Percentiles rank a stretch among this genome's conserved stretches.
phyloP scores from a whole-genome alignment of 176 grass and related monocot genomes.

The Secale cereale region DNA sequence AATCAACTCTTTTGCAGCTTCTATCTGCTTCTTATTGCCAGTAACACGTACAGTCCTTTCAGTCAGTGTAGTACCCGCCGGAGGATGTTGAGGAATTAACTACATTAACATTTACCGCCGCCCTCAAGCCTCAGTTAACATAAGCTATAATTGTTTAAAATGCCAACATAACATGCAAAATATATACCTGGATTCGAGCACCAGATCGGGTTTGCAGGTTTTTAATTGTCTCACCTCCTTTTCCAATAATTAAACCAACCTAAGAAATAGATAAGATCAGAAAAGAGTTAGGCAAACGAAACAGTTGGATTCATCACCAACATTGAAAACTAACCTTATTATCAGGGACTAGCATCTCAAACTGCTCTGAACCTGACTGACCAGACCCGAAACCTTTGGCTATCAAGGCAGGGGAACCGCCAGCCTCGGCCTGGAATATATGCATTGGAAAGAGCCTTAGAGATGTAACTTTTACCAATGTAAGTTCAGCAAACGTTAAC shows the following conservation, averaged over 20 bases:
- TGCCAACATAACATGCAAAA: conserved; percentile 27
- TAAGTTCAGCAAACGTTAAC: neutral
- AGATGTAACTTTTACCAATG: neutral
- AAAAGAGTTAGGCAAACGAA: conserved; percentile 14
- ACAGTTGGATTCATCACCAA: neutral
- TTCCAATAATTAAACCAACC: conserved; percentile 95
- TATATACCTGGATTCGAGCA: conserved; percentile 86
- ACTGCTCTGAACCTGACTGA: conserved; percentile 64
- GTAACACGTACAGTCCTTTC: conserved; percentile 83
- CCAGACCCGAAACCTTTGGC: conserved; percentile 76
- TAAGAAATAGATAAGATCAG: conserved; percentile 8
- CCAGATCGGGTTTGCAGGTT: conserved; percentile 83
- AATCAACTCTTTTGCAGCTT: conserved; percentile 84
- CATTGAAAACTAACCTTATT: conserved; percentile 58
- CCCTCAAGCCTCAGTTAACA: neutral
- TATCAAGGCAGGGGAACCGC: conserved; percentile 80
- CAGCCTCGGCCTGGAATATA: conserved; percentile 72
- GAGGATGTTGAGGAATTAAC: conserved; percentile 81
- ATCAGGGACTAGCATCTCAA: conserved; percentile 87
- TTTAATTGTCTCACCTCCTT: conserved; percentile 93
- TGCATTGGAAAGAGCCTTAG: neutral
- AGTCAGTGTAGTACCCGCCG: conserved; percentile 67
- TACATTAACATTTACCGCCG: conserved; percentile 36
- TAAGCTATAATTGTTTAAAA: neutral
- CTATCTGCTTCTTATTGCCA: conserved; percentile 93